phyloP scores from a whole-genome alignment of 2,329 filamentous ascomycete species.

The Plenodomus lindquistii region DNA sequence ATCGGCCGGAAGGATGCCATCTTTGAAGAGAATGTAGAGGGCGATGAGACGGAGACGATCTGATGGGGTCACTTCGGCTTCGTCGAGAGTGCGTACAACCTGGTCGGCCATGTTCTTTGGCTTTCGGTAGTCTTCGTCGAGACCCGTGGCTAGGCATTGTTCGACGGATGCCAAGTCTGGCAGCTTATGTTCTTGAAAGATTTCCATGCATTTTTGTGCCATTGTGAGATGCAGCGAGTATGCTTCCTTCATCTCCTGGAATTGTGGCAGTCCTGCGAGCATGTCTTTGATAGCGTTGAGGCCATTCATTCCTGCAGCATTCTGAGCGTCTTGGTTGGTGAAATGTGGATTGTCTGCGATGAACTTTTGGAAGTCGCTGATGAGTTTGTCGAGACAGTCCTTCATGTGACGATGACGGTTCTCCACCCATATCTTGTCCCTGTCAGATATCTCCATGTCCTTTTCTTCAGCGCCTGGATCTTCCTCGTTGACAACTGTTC shows the following conservation, averaged over 20 bases:
- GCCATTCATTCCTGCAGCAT: slow-evolving; percentile 77
- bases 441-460: slow-evolving; percentile 87
- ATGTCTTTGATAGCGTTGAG: slow-evolving; percentile 95
- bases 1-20: slow-evolving; percentile 82
- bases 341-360: slow-evolving; percentile 91
- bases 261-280: slow-evolving; percentile 91
- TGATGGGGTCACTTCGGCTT: slow-evolving; percentile 69
- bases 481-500: slow-evolving; percentile 77
- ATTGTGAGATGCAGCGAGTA: slow-evolving; percentile 95
- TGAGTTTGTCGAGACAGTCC: slow-evolving; percentile 91
- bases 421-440: slow-evolving; percentile 93
- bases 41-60: slow-evolving; percentile 86
- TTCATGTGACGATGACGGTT: slow-evolving; percentile 98
- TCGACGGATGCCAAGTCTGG: slow-evolving; percentile 86
- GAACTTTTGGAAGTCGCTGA: slow-evolving; percentile 91
- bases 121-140: slow-evolving; percentile 90
- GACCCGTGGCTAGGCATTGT: slow-evolving; percentile 78
- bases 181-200: slow-evolving; percentile 83
- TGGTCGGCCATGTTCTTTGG: slow-evolving; percentile 88
- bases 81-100: slow-evolving; percentile 84
- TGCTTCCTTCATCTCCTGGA: slow-evolving; percentile 91
- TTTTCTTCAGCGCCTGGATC: slow-evolving; percentile 73
- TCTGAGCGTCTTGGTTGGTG: slow-evolving; percentile 70
- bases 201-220: slow-evolving; percentile 96
- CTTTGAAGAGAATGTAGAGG: slow-evolving; percentile 82